Evolutionary conservation across 306 rosid species (phyloP).

Genomic region (Pyrus bretschneideri): DNA sequence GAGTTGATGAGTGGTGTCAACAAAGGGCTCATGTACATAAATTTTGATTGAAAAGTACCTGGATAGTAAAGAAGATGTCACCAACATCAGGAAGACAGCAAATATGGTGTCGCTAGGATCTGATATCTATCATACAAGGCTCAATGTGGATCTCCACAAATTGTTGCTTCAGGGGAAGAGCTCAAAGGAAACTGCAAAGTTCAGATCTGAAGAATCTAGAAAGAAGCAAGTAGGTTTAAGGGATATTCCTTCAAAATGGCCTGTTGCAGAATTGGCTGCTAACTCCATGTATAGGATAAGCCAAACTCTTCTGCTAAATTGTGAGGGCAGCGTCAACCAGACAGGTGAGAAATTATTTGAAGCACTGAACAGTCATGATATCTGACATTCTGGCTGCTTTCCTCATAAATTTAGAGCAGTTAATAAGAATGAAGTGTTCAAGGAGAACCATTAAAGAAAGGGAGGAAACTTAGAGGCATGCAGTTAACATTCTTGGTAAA

Average conservation of each 20-base stretch:
- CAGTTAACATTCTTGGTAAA: slow-evolving; percentile 57
- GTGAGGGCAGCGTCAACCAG: slow-evolving; percentile 9
- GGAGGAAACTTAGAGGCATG: slow-evolving; percentile 53
- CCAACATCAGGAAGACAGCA: slow-evolving; percentile 48
- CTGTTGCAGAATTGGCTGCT: slow-evolving; percentile 42
- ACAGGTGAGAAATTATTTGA: slow-evolving; percentile 33
- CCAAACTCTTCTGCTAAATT: slow-evolving; percentile 41
- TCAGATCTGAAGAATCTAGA: slow-evolving; percentile 28
- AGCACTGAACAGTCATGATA: slow-evolving; percentile 36
- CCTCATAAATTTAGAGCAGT: slow-evolving; percentile 47
- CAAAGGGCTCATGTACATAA: slow-evolving; percentile 50
- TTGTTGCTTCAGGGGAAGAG: slow-evolving; percentile 37
- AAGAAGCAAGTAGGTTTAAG: slow-evolving; percentile 25
- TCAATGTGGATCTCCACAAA: slow-evolving; percentile 52
- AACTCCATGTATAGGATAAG: slow-evolving; percentile 78
- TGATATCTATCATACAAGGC: slow-evolving; percentile 67
- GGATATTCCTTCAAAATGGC: slow-evolving; percentile 60
- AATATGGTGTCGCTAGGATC: slow-evolving; percentile 57
- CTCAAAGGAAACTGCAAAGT: slow-evolving; percentile 50
- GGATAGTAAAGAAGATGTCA: slow-evolving; percentile 37
- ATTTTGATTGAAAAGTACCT: slow-evolving; percentile 39
- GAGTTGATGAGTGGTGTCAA: too few species aligned
- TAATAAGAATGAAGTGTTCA: slow-evolving; percentile 38
- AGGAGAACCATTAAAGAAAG: slow-evolving; percentile 57
- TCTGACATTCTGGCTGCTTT: slow-evolving; percentile 71